Evolutionary conservation across 371 early-diverging fungal species (phyloP), one percentile per base, ranked within the genome.

Genomic region (Batkoa obscura): DNA sequence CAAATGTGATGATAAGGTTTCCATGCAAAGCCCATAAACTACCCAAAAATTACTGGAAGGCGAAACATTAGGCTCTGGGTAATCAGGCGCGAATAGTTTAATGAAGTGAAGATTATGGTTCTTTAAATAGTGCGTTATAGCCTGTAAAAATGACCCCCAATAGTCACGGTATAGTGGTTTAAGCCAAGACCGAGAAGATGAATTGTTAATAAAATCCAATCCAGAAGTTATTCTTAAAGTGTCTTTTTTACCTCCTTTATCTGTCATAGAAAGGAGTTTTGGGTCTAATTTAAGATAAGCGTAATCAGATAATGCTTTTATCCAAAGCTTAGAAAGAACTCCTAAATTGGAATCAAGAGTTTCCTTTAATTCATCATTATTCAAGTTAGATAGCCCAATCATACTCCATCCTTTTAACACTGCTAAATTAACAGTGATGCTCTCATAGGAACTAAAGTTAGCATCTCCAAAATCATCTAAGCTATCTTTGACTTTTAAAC

Each of bases 371-470:
- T 78, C 81, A 30, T 66, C 66, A 30, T 77, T 73, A 32, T 67
- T 68, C 10, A 71, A 66, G 34, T 72, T 70, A 0, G 83, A 72
- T 0, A 75, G 73, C 49, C 79, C 79, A 3, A 88, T 68, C 55
- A 80, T 77, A 2, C 86, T 84, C 88, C 88, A 90, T 1, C 86
- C 83, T 31, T 78, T 80, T 15, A 86, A 62, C 0, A 85, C 78
- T 2, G 90, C 75, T 33, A 86, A 64, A 48, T 78, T 76, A 55
- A 89, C 74, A 80, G 86, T 81, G 23, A 81, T 72, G 0, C 77
- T 76, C 0, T 83, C 86, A 64, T 86, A 74, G 12, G 77, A 72
- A 42, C 74, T 74, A 37, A 73, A 57, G 52, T 72, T 73, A 39
- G 71, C 74, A 4, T 71, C 70, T 60, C 75, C 75, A 2, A n/a